A percentile compares a stretch with the other conserved stretches of the same genome.
phyloP scores from a whole-genome alignment of 495 filamentous ascomycete species.

The Annulohypoxylon nitens region DNA sequence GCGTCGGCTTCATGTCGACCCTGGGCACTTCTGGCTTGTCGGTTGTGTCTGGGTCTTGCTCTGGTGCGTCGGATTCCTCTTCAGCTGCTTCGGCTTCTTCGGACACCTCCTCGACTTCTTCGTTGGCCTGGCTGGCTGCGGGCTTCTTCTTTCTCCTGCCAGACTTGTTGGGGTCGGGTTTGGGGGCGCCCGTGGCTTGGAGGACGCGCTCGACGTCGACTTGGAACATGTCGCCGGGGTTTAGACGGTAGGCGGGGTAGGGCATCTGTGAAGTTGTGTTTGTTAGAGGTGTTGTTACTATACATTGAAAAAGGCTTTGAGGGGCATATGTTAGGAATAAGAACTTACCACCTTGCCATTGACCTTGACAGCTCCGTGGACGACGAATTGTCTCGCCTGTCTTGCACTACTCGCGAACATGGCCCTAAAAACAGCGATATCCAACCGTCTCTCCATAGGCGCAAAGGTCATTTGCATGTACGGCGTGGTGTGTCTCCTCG shows the following conservation, averaged over 20 bases:
- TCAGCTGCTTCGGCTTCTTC: slow-evolving; percentile 32
- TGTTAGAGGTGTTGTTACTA: slow-evolving; percentile 13
- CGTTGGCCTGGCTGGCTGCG: neutral
- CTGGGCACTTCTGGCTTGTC: slow-evolving; percentile 47
- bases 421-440: slow-evolving; percentile 90
- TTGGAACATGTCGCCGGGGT: slow-evolving; percentile 97
- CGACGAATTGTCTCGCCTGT: slow-evolving; percentile 93
- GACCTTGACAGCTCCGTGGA: slow-evolving; percentile 92
- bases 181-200: slow-evolving; percentile 83
- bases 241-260: slow-evolving; percentile 93
- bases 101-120: slow-evolving; percentile 47
- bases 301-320: neutral
- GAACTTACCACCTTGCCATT: slow-evolving; percentile 89
- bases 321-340: neutral
- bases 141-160: slow-evolving; percentile 1
- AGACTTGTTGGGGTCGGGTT: slow-evolving; percentile 53
- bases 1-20: slow-evolving; percentile 46
- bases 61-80: slow-evolving; percentile 48
- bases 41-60: slow-evolving; percentile 52
- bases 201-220: slow-evolving; percentile 90
- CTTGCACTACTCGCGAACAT: slow-evolving; percentile 95
- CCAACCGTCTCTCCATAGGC: slow-evolving; percentile 88
- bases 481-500: slow-evolving; percentile 63
- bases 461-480: slow-evolving; percentile 95
- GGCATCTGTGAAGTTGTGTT: slow-evolving; percentile 72